Conservation (phyloP, 2,329 filamentous ascomycete species). For the Pseudogymnoascus sp. region DNA sequence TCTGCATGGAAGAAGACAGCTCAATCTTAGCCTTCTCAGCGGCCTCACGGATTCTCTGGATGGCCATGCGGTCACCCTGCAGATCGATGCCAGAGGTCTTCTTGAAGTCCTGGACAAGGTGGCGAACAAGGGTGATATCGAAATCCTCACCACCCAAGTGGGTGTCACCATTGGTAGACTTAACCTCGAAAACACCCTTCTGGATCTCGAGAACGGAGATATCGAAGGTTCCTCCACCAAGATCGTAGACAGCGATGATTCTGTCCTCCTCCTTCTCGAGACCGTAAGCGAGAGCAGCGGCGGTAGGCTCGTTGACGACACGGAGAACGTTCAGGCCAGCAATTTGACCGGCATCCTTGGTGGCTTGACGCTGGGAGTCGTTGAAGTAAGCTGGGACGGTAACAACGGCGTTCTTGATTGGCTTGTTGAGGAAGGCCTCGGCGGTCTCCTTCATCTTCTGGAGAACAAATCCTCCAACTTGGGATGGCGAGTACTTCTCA, state of each 20-base stretch:
- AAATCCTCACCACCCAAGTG: conserved; percentile 98
- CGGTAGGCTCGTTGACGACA: conserved; percentile 96
- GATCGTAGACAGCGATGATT: conserved; percentile 91
- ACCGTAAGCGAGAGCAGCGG: conserved; percentile 90
- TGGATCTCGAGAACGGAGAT: conserved; percentile 96
- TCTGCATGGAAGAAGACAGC: conserved; percentile 88
- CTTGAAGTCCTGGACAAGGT: conserved; percentile 94
- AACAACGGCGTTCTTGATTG: conserved; percentile 90
- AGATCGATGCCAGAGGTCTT: conserved; percentile 88
- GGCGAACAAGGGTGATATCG: conserved; percentile 86
- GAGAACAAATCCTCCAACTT: conserved; percentile 92
- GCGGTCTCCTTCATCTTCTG: conserved; percentile 99
- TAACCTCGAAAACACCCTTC: conserved; percentile 97
- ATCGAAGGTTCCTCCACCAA: conserved; percentile 98
- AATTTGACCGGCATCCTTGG: conserved; percentile 96
- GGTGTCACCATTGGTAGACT: conserved; percentile 98
- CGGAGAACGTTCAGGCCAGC: conserved; percentile 92
- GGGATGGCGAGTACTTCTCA: conserved; percentile 96
- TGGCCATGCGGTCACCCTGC: conserved; percentile 89
- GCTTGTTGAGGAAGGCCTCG: conserved; percentile 83
- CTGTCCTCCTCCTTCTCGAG: conserved; percentile 89
- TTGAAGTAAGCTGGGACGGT: conserved; percentile 99
- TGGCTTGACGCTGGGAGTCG: conserved; percentile 94
- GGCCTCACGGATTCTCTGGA: conserved; percentile 97
- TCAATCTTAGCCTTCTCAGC: conserved; percentile 99